Base-by-base conservation (phyloP, 768 basidiomycete genomes). In the Podaxis sp. region DNA sequence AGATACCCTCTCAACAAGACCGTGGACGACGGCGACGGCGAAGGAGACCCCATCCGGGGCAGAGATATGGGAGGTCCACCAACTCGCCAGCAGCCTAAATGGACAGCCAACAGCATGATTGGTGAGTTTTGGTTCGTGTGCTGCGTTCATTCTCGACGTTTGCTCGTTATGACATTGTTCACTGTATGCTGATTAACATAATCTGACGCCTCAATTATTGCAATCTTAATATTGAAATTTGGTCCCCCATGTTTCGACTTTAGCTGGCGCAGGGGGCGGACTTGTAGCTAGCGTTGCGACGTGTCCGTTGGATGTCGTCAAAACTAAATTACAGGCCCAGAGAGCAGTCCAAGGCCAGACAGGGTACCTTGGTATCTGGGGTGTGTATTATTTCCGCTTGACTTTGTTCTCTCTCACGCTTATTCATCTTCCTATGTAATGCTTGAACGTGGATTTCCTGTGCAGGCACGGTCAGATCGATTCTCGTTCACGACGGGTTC, bases 271-370 rank as follows among this genome's bases (percentile, higher is more conserved):
- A 38, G 94, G 94, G 32, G 94, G 96, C 57, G 97, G 97, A 61
- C 80, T 99, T 63, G 88, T 94, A 65, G 90, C 93, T 54, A 91
- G 90, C 73, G 80, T 98, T 63, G 91, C 93, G 59, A 98, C 96
- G 5, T 99, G 97, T 73, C 97, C 97, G 10, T 81, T 99, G 52
- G 97, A 99, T 74, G 96, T 99, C 59, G 82, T 99, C 74, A 99
- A 98, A 81, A 99, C 97, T 3, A 92, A 93, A 66, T 75, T 99
- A 53, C 97, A 99, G 76, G 97, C 97, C n/a, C 95, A 97, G 73
- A 82, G 87, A 51, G 79, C 81, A 16, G 73, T 87, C 25, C 81
- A 78, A 36, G 90, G 90, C 25, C 84, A 90, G 64, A 75, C 78
- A 62, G 87, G 83, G 16, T 96, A 96, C 73, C 76, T 87, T 65